Base-by-base conservation (phyloP, 116 monocot genomes). In the Papilionanthe hybrid region DNA sequence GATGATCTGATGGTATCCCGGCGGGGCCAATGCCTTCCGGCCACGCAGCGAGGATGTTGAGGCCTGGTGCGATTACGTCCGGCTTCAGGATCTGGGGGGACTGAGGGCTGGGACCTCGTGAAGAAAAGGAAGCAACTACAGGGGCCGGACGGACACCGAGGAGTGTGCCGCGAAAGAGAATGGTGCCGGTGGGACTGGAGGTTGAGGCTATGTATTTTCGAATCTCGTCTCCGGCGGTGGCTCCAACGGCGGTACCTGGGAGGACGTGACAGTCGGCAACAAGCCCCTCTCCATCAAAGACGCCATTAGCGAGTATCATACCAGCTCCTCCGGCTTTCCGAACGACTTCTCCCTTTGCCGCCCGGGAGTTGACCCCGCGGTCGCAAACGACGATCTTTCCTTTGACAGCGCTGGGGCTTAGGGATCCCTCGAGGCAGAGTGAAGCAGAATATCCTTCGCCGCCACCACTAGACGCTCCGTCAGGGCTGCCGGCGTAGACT, bases 1-100 rank as follows among this genome's bases (percentile, higher is more conserved):
- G 83, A 29, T 19, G 49, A 72, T 96, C 96, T 5, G 90, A 84
- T 5, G 88, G 75, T 30, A 96, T 93, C 2, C 90, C 90, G 4
- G 93, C 90, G 3, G 96, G 96, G 17, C 93, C 96, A 4, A 93
- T 86, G 80, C 79, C 84, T 42, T 85, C 85, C 0, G 96, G 93
- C 96, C 96, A 96, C 7, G 96, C 96, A 9, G 92, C 93, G 2
- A 96, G 84, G 74, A 96, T 93, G 85, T 93, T 90, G 49, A 96
- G 90, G 63, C 96, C 96, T 7, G 96, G 96, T 0, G 96, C 93
- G 72, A 96, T 82, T 7, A 96, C 45, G 79, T 96, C 96, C 4
- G 96, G 96, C 78, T 96, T 96, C n/a, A 96, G 81, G 27, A 96
- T 85, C 77, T 96, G 91, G 18, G 92, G 88, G 1, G 96, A 87